Evolutionary conservation across 2,329 filamentous ascomycete genomes (phyloP), one percentile per base, ranked within the genome.

Genomic region (Byssochlamys sp.): DNA sequence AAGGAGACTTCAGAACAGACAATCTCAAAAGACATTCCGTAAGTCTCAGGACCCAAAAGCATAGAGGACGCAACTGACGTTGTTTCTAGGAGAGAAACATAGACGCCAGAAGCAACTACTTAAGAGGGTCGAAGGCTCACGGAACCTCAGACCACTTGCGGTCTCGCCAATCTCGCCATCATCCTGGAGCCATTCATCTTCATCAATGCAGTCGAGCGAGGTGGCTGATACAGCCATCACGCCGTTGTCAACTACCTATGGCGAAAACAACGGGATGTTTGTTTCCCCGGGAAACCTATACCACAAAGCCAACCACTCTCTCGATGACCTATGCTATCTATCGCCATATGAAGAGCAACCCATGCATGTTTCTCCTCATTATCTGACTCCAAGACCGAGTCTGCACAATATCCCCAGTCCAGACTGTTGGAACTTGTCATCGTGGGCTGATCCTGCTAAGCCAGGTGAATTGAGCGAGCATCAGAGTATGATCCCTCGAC

Each of bases 1-100:
- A n/a, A 52, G 61, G 27, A 31, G 60, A 11, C 55, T 61, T 33
- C 61, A 63, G 53, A 63, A 63, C 24, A 60, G 61, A 14, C 59
- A 58, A 7, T 60, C 60, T 4, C 61, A 63, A 28, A 60, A 57
- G 14, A 51, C 49, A 14, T 51, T 51, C 49, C 24, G 49, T 51
- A 51, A 51, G 49, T 51, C 19, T 7, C 49, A 4, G 19, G 12
- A 51, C 27, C 25, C 24, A 9, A 27, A 26, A 45, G n/a, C 19
- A 12, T 24, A 12, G 14, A 10, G 9, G 25, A 7, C 9, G 25
- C 6, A 26, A 5, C 49, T 51, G 10, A 51, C 25, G 10, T 5
- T 6, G n/a, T 9, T 27, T 12, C 25, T 24, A 51, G 49, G 49
- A 14, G 49, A 51, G 25, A 51, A 51, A 28, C 24, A 26, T 28